Evolutionary conservation across 2,329 filamentous ascomycete species (phyloP).

Genomic region (Triangularia setosa): DNA sequence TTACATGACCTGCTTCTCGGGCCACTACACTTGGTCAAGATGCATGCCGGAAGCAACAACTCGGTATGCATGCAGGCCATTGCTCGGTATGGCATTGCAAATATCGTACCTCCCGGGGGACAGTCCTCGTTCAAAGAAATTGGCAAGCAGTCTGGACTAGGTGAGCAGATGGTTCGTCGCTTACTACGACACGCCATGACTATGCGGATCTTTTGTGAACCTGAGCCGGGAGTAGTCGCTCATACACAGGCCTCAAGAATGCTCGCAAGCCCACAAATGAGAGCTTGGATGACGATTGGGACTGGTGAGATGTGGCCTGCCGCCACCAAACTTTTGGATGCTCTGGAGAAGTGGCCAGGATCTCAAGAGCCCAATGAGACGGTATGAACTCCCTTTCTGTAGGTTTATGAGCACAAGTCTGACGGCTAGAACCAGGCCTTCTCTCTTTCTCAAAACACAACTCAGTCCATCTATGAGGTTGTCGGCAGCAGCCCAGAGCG

Average conservation of each 20-base stretch:
- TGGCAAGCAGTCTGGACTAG: slow-evolving; percentile 21
- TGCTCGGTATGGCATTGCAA: slow-evolving; percentile 25
- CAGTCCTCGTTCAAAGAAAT: slow-evolving; percentile 1
- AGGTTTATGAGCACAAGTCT: too few species aligned
- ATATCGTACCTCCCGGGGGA: slow-evolving; percentile 26
- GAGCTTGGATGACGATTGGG: slow-evolving; percentile 17
- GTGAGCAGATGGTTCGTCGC: slow-evolving; percentile 24
- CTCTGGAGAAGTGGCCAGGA: slow-evolving; percentile 25
- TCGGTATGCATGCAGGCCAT: slow-evolving; percentile 23
- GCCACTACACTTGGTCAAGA: slow-evolving; percentile 5
- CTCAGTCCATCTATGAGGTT: too few species aligned
- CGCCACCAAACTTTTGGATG: slow-evolving; percentile 19
- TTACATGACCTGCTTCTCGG: slow-evolving; percentile 9
- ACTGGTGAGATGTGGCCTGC: slow-evolving; percentile 25
- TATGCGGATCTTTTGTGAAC: slow-evolving; percentile 30
- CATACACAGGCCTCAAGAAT: slow-evolving; percentile 26
- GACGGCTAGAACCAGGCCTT: too few species aligned
- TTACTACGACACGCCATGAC: slow-evolving; percentile 30
- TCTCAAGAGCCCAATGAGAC: slow-evolving; percentile 26
- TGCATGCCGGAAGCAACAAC: slow-evolving; percentile 15
- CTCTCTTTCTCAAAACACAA: too few species aligned
- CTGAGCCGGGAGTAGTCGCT: slow-evolving; percentile 26
- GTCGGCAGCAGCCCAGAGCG: too few species aligned
- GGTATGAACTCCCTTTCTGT: too few species aligned
- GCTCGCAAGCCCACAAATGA: slow-evolving; percentile 12